Evolutionary conservation across 352 stramenopile genomes (phyloP), one percentile per base, ranked within the genome.

Genomic region (Globisporangium cystogenes): DNA sequence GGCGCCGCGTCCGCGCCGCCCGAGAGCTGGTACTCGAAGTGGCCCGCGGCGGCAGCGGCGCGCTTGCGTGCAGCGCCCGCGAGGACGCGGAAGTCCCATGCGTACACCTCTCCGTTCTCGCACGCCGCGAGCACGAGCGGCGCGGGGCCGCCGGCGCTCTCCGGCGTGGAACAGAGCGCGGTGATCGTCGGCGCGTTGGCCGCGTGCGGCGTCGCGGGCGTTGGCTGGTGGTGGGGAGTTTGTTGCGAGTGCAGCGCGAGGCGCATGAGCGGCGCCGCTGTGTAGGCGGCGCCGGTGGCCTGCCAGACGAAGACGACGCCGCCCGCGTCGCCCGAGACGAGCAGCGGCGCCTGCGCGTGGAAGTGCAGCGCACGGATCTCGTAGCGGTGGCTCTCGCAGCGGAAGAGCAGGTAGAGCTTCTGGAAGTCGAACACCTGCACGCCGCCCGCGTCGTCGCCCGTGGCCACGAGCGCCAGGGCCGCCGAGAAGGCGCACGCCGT

Each of bases 341-440:
- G 54, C 15, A 86, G 21, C 11, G 69, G 54, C 3, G 61, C 57
- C 5, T 58, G 50, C 24, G 51, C 40, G 40, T 79, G 68, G 27
- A 89, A 89, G 47, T 82, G 67, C 4, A 89, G 62, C 14, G 67
- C 63, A 31, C 65, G 69, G 27, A 89, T 75, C 31, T 86, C 74
- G 40, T 72, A 57, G 1, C 35, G 55, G 48, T 87, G 76, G 12
- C 68, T 72, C 14, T 66, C 60, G 50, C 78, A 87, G 4, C 62
- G 59, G 49, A 85, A 85, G 1, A 73, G 48, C 31, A 90, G 51
- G 14, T 78, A 85, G 15, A 90, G 66, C 8, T 60, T 67, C 46
- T 72, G 60, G 42, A 90, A 82, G 36, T 90, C 72, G 51, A 87
- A 83, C 2, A 90, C 59, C 45, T 85, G 76, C 31, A 90, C 61